Evolutionary conservation across 2,329 filamentous ascomycete species (phyloP).

Genomic region (Aureobasidium sp.): DNA sequence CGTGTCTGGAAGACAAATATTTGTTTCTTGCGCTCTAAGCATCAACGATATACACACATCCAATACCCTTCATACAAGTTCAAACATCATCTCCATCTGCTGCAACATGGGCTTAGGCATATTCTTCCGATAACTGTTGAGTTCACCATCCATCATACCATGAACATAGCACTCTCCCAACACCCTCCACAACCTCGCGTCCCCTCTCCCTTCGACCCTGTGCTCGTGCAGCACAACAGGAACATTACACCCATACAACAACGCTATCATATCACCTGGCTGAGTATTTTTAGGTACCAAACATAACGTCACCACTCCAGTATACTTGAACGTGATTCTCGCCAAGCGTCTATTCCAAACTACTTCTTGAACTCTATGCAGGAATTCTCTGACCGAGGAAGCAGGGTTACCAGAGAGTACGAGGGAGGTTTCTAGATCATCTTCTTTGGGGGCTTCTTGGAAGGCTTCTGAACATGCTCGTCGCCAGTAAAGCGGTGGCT

Average conservation of each 20-base stretch:
- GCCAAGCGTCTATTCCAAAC: neutral
- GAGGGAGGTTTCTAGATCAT: neutral
- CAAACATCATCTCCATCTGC: neutral
- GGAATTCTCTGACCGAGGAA: neutral
- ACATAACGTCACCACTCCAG: neutral
- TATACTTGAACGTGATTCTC: neutral
- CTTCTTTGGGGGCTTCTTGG: neutral
- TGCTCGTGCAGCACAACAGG: neutral
- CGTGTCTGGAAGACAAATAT: too few species aligned
- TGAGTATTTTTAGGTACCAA: neutral
- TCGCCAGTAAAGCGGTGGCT: neutral
- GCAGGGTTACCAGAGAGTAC: neutral
- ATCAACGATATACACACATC: too few species aligned
- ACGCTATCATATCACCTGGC: neutral
- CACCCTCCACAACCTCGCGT: neutral
- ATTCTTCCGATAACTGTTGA: neutral
- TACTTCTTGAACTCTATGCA: constrained; percentile 3
- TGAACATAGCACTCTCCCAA: constrained; percentile 26
- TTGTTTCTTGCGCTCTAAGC: too few species aligned
- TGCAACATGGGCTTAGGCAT: neutral
- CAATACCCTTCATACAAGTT: neutral
- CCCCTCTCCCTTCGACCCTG: neutral
- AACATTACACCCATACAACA: constrained; percentile 5
- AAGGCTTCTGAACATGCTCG: constrained; percentile 8
- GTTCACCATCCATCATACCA: constrained; percentile 26